Base-by-base conservation (phyloP, 108 stramenopile species). In the Cafeteria roenbergensis region DNA sequence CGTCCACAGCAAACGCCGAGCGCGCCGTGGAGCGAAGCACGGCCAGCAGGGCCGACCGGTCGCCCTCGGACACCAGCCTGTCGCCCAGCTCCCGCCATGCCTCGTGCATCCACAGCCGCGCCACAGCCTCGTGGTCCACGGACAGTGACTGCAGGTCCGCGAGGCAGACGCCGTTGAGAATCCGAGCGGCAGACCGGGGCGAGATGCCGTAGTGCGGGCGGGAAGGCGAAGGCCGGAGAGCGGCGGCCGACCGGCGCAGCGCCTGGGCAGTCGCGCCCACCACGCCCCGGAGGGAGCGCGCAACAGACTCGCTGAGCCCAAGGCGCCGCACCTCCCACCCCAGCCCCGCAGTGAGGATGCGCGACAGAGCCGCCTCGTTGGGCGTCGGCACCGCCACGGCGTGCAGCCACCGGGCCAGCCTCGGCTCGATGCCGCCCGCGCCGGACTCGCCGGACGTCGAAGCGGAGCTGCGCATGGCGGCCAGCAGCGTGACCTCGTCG, bases 101-200 rank as follows among this genome's bases (percentile, higher is more conserved):
- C 66, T 90, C 89, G 65, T 90, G 89, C 34, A 75, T 73, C 81
- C 86, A 90, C 20, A 90, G 75, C 9, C 81, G 76, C n/a, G 72
- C 57, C 21, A 70, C 14, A 32, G 22, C 20, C 1, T 37, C 42
- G 0, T n/a, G 0, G 55, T 57, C 25, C 20, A 29, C 54, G n/a
- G n/a, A n/a, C n/a, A n/a, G n/a, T n/a, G n/a, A n/a, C n/a, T n/a
- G n/a, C n/a, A n/a, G n/a, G n/a, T n/a, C n/a, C n/a, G n/a, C n/a
- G n/a, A n/a, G n/a, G n/a, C n/a, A n/a, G n/a, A 82, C 69, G 0
- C 81, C 81, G 63, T 80, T 75, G 21, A 82, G 64, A 24, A 82
- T 70, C 33, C 81, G 71, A 27, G 59, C 64, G 31, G 78, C 78
- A 66, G 80, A 79, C 9, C 79, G 62, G 32, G 80, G 71, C 68